phyloP scores from a whole-genome alignment of 805 yeast genomes.

The Yarrowia sp. region DNA sequence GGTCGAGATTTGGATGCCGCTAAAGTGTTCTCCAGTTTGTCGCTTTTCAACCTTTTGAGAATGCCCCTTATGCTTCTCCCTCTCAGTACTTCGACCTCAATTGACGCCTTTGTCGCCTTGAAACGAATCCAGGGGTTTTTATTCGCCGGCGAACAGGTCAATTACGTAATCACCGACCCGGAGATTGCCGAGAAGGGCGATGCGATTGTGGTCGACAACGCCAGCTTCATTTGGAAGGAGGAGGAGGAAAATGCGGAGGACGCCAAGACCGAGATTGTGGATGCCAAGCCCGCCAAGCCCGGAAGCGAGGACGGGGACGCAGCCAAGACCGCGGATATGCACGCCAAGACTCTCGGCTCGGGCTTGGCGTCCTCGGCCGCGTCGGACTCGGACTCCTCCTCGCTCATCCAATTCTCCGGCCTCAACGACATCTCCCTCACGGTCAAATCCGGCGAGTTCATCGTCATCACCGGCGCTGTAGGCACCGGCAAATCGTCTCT shows the following conservation, averaged over 20 bases:
- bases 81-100: slow-evolving; percentile 77
- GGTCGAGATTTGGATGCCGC: slow-evolving; percentile 59
- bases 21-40: slow-evolving; percentile 70
- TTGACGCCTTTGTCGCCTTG: slow-evolving; percentile 87
- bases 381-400: slow-evolving; percentile 7
- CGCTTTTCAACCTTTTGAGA: slow-evolving; percentile 69
- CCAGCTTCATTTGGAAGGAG: slow-evolving; percentile 69
- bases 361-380: neutral
- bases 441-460: slow-evolving; percentile 65
- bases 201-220: slow-evolving; percentile 54
- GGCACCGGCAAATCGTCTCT: slow-evolving; percentile 77
- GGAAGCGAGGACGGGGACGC: slow-evolving; percentile 48
- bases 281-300: slow-evolving; percentile 41
- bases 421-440: slow-evolving; percentile 55
- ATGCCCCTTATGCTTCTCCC: slow-evolving; percentile 69
- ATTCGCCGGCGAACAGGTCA: slow-evolving; percentile 54
- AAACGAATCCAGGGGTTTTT: slow-evolving; percentile 84
- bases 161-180: slow-evolving; percentile 44
- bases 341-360: slow-evolving; percentile 12
- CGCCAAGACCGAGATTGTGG: neutral
- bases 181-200: slow-evolving; percentile 55
- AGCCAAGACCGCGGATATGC: slow-evolving; percentile 38
- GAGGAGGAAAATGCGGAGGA: neutral
- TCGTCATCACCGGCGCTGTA: slow-evolving; percentile 71
- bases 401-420: slow-evolving; percentile 46